Conservation (phyloP, 2,329 filamentous ascomycete genomes). For the Falciphora oryzae region DNA sequence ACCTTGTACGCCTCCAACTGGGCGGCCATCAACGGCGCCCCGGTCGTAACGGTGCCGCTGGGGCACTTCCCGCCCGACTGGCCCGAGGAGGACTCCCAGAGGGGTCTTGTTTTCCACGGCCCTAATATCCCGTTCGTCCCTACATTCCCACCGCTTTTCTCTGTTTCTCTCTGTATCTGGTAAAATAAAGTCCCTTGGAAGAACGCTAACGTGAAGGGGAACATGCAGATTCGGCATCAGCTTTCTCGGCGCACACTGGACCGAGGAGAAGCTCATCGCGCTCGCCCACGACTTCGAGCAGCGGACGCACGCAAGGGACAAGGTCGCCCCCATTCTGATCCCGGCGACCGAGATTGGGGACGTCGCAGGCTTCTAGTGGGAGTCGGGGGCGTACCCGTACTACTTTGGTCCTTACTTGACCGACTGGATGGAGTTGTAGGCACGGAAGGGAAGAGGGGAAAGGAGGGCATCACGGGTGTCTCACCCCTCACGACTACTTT, state of each 20-base stretch:
- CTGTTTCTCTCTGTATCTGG: too few relatives aligned
- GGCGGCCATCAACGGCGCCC: slow-evolving; percentile 21
- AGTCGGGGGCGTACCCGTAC: too few relatives aligned
- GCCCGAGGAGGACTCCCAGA: background rate
- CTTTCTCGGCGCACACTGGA: slow-evolving; percentile 56
- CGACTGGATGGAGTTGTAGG: background rate
- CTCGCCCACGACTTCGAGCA: slow-evolving; percentile 11
- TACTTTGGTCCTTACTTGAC: too few relatives aligned
- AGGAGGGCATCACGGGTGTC: too few relatives aligned
- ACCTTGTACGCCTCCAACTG: slow-evolving; percentile 36
- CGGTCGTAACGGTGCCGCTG: slow-evolving; percentile 39
- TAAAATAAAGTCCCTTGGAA: too few relatives aligned
- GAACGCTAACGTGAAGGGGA: background rate
- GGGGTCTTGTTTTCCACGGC: background rate
- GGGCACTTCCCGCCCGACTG: background rate
- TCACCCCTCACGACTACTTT: too few relatives aligned
- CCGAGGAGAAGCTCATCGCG: slow-evolving; percentile 17
- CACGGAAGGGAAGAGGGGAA: too few relatives aligned
- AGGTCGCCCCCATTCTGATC: slow-evolving; percentile 23
- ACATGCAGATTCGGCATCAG: slow-evolving; percentile 49
- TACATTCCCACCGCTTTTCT: background rate
- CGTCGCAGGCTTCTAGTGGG: slow-evolving; percentile 1
- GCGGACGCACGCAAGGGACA: slow-evolving; percentile 16
- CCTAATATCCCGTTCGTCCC: slow-evolving; percentile 5
- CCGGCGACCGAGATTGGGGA: slow-evolving; percentile 27